These are phyloP conservation scores for Silene coronaria DNA, from an alignment of 179 eudicot species.

Conservation along the genomic window DNA sequence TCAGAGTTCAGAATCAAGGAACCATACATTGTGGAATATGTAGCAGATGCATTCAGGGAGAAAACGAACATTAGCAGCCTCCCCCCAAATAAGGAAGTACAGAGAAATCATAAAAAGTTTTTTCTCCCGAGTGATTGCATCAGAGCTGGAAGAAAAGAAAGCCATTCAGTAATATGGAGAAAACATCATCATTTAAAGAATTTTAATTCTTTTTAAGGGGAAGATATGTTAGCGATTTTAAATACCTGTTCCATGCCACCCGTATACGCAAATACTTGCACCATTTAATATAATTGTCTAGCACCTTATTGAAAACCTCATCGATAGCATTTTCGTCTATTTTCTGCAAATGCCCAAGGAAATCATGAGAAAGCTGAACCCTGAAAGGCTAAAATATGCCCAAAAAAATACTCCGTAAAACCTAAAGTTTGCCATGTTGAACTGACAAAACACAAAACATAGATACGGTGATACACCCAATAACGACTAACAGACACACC, in stretches of 20 bases:
- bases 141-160: slow-evolving; percentile 47
- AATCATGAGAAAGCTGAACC: background rate
- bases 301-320: slow-evolving; percentile 75
- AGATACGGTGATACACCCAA: background rate
- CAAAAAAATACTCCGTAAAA: background rate
- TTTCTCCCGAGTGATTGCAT: slow-evolving; percentile 83
- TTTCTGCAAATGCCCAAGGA: slow-evolving; percentile 44
- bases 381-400: background rate
- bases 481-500: background rate
- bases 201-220: background rate
- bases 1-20: slow-evolving; percentile 13
- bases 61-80: slow-evolving; percentile 96
- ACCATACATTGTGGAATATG: slow-evolving; percentile 83
- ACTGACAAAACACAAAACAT: background rate
- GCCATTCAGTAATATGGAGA: slow-evolving; percentile 14
- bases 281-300: slow-evolving; percentile 92
- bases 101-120: slow-evolving; percentile 75
- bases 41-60: slow-evolving; percentile 99
- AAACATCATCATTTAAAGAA: slow-evolving; percentile 11
- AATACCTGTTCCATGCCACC: slow-evolving; percentile 80
- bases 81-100: slow-evolving; percentile 96
- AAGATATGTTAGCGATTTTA: background rate
- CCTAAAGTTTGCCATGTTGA: background rate
- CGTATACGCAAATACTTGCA: slow-evolving; percentile 88
- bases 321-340: slow-evolving; percentile 76